Base-by-base conservation (phyloP, 108 stramenopile species). In the Nitzschia putrida region DNA sequence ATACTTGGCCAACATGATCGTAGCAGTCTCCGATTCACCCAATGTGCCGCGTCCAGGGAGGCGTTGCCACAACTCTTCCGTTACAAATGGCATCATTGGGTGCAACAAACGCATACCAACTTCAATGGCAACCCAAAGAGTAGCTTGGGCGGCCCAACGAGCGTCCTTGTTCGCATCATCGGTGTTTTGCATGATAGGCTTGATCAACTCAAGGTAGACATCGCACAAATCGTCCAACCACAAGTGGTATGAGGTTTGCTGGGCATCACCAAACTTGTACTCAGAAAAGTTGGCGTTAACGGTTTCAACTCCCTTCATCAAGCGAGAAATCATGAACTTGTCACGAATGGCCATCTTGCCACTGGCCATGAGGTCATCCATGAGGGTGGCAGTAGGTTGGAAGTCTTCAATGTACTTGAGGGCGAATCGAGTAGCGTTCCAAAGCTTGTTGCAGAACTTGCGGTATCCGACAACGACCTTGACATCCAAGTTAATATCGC, bases 21-120 rank as follows among this genome's bases (percentile, higher is more conserved):
- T 82, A 56, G 84, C 61, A 0, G 91, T 69, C 58, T 97, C 97
- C 42, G 69, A 61, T 21, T 81, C 78, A 52, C 95, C 96, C 34
- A 96, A 78, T 21, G 86, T 92, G n/a, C 96, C 95, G 42, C 97
- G 89, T 39, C 95, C 95, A 49, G 99, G 99, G n/a, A 99, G 85
- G 54, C 99, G 87, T 74, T 99, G 99, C 99, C 99, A 99, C 14
- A 99, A 84, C 80, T 99, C 99, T 80, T 99, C 99, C 8, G 98
- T 98, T 20, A 99, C 95, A 79, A 96, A 99, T 44, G 99, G 99
- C 96, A 98, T 98, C 90, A 98, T 89, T 9, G 97, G 97, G 81
- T 99, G 99, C 45, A 97, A 83, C 58, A 97, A 80, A 63, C 97
- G 92, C 53, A 99, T 72, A 25, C 92, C 96, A 53, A 79, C 69